Evolutionary conservation across 306 rosid genomes (phyloP).

Genomic region (Dryas alaskensis): DNA sequence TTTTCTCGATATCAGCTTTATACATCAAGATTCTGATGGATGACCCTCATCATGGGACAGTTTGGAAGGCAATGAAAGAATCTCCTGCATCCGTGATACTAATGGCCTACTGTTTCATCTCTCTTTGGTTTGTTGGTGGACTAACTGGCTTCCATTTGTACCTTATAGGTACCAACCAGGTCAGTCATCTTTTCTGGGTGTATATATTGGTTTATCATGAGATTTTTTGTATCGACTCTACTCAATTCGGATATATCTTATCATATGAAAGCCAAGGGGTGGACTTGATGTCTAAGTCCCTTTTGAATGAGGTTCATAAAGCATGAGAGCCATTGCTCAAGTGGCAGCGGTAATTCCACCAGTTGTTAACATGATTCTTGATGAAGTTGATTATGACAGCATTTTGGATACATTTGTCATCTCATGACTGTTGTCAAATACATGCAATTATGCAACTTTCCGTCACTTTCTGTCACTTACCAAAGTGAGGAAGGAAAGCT

Average conservation of each 20-base stretch:
- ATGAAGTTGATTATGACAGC: neutral
- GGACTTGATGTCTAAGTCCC: neutral
- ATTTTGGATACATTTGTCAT: neutral
- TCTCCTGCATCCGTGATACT: conserved; percentile 84
- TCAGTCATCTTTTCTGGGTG: conserved; percentile 36
- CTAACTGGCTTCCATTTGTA: conserved; percentile 87
- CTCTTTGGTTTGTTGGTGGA: conserved; percentile 96
- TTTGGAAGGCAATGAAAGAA: conserved; percentile 87
- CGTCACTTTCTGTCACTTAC: neutral
- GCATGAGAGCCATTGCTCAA: neutral
- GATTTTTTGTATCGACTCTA: neutral
- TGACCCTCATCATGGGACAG: conserved; percentile 45
- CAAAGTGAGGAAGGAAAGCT: neutral
- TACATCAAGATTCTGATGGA: conserved; percentile 84
- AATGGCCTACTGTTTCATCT: conserved; percentile 77
- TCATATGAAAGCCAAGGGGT: neutral
- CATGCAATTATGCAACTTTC: neutral
- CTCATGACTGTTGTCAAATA: neutral
- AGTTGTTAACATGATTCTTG: neutral
- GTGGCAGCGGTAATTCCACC: neutral
- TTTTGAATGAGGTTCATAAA: neutral
- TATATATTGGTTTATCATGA: conserved; percentile 26
- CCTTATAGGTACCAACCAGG: conserved; percentile 90
- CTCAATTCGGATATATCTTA: neutral
- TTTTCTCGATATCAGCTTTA: conserved; percentile 76